These are phyloP conservation scores for Metschnikowia reukaufii DNA, from an alignment of 805 yeast genomes.

Conservation along the genomic window DNA sequence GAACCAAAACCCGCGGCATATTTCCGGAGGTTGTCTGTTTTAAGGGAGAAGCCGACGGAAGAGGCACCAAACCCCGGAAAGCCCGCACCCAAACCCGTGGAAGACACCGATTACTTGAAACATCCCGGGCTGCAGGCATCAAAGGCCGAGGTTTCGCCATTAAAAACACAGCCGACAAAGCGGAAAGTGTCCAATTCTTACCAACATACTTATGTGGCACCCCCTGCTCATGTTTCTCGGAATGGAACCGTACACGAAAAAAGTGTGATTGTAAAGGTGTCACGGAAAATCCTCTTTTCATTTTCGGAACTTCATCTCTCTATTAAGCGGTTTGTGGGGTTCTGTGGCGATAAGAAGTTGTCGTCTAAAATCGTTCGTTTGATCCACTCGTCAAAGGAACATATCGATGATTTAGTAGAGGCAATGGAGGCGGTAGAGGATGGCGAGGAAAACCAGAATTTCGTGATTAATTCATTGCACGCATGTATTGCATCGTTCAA, in stretches of 20 bases:
- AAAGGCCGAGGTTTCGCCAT: not conserved
- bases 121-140: not conserved
- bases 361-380: conserved; percentile 54
- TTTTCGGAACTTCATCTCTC: conserved; percentile 65
- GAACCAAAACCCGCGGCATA: conserved; percentile 60
- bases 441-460: conserved; percentile 29
- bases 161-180: not conserved
- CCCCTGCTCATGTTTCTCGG: not conserved
- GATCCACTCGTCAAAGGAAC: conserved; percentile 51
- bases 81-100: not conserved
- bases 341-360: conserved; percentile 55
- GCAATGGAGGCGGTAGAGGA: conserved; percentile 51
- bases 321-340: conserved; percentile 55
- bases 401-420: conserved; percentile 57
- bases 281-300: conserved; percentile 62
- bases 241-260: conserved; percentile 3
- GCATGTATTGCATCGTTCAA: conserved; percentile 48
- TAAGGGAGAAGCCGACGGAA: conserved; percentile 51
- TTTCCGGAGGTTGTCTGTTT: conserved; percentile 61
- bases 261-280: conserved; percentile 37
- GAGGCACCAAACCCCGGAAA: conserved; percentile 13
- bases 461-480: conserved; percentile 31
- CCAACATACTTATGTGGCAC: not conserved
- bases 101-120: not conserved
- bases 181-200: conserved; percentile 1